A percentile compares a stretch with the other conserved stretches of the same genome.
phyloP scores from a whole-genome alignment of 1,139 yeast species.

The Saccharomyces hybrid region DNA sequence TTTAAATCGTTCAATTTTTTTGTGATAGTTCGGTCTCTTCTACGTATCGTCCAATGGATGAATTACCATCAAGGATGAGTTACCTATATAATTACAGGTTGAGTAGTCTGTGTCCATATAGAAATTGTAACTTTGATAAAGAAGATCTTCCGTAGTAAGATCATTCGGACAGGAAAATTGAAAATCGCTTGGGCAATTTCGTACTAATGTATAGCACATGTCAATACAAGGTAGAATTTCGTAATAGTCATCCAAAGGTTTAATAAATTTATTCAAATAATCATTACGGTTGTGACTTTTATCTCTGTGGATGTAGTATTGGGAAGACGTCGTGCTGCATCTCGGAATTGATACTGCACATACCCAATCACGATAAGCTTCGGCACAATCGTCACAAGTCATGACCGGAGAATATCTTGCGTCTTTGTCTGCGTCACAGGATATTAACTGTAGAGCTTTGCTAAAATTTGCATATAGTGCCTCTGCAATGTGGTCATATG shows the following conservation, averaged over 20 bases:
- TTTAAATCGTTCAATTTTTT: not conserved
- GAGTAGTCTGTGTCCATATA: slow-evolving; percentile 30
- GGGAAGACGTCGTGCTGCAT: slow-evolving; percentile 48
- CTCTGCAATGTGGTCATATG: slow-evolving; percentile 60
- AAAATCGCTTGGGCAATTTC: slow-evolving; percentile 76
- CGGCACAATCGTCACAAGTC: slow-evolving; percentile 64
- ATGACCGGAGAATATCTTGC: slow-evolving; percentile 65
- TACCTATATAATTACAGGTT: slow-evolving; percentile 47
- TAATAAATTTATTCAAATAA: slow-evolving; percentile 46
- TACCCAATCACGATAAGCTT: slow-evolving; percentile 76
- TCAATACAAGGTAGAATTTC: slow-evolving; percentile 85
- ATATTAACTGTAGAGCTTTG: slow-evolving; percentile 64
- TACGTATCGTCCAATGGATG: not conserved
- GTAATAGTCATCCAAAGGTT: slow-evolving; percentile 56
- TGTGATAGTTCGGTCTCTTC: not conserved
- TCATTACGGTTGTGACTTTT: slow-evolving; percentile 52
- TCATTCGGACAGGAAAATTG: slow-evolving; percentile 62
- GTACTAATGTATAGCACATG: slow-evolving; percentile 67
- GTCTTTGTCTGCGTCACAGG: slow-evolving; percentile 69
- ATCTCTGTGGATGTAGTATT: slow-evolving; percentile 43
- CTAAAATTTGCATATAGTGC: slow-evolving; percentile 56
- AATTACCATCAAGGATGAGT: slow-evolving; percentile 8
- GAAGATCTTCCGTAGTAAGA: slow-evolving; percentile 32
- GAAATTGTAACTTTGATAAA: slow-evolving; percentile 44
- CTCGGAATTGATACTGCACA: slow-evolving; percentile 89